Base-by-base conservation (phyloP, 139 green algal species). In the Monoraphidium neglectum region DNA sequence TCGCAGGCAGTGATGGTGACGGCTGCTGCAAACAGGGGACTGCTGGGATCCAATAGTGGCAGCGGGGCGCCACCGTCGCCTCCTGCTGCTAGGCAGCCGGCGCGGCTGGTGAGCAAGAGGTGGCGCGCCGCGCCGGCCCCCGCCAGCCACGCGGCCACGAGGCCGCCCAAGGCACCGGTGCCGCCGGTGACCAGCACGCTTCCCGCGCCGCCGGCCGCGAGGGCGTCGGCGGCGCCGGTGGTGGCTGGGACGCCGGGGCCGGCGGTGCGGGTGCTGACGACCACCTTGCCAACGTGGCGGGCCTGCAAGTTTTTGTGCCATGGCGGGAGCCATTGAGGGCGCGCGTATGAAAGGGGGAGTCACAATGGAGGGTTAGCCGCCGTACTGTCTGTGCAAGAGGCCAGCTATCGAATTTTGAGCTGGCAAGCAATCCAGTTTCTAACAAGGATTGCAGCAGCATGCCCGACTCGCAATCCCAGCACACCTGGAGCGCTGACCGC, bases 201-300 rank as follows among this genome's bases (percentile, higher is more conserved):
- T 13, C 77, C 70, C 15, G 12, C 43, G 43, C 8, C 43, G 43
- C 12, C 43, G 43, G 43, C 43, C 8, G 12, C 8, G 8, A 51
- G 43, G 8, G 43, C 8, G 8, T 51, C 8, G 43, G 8, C 43
- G 43, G 8, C 12, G 43, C 8, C 8, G 8, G 43, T 12, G 8
- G 43, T 12, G 12, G n/a, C n/a, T 51, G 43, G 43, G 8, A 21
- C 8, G 43, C 43, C 43, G 43, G 8, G 8, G 43, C 8, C 8
- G 8, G 43, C 43, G 8, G 43, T 12, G 12, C 8, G 8, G 3
- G 28, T n/a, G 56, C 62, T 80, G 15, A 94, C 83, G 5, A 97
- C 90, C 16, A 97, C 82, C 80, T 97, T 97, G 77, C 93, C 93
- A 3, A 95, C 86, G 72, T 96, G 91, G 4, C 80, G 77, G 0